A percentile compares a stretch with the other conserved stretches of the same genome.
Evolutionary conservation across 2,329 filamentous ascomycete genomes (phyloP).

Genomic region (Spiromastix sp.): DNA sequence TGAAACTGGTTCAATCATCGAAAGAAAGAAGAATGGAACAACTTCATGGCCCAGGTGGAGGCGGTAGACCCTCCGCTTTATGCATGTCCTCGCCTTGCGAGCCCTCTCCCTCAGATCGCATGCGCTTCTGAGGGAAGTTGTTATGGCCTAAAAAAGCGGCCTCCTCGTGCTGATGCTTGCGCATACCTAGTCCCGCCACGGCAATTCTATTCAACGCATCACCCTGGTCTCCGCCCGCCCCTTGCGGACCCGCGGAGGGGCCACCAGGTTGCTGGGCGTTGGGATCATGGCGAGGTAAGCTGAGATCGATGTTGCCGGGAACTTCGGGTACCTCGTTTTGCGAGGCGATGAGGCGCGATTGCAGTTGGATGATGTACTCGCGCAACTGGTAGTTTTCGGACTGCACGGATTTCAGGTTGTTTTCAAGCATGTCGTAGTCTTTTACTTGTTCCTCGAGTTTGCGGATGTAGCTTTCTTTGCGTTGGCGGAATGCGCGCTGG

Average conservation of each 20-base stretch:
- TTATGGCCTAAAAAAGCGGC: conserved; percentile 21
- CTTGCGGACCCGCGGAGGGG: conserved; percentile 7
- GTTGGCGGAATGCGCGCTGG: conserved; percentile 90
- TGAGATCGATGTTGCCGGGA: conserved; percentile 67
- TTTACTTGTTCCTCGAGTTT: conserved; percentile 91
- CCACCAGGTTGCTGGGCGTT: conserved; percentile 7
- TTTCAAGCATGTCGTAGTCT: conserved; percentile 64
- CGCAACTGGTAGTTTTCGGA: conserved; percentile 81
- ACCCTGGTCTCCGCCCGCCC: conserved; percentile 24
- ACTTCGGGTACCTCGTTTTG: conserved; percentile 77
- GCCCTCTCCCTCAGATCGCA: conserved; percentile 4
- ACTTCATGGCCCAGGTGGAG: too few relatives aligned
- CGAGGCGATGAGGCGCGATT: conserved; percentile 73
- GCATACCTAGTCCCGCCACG: conserved; percentile 33
- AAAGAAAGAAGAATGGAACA: too few relatives aligned
- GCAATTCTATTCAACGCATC: conserved; percentile 34
- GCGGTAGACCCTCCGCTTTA: too few relatives aligned
- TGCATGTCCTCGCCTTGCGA: too few relatives aligned
- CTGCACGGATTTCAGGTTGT: conserved; percentile 69
- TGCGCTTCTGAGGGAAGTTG: conserved; percentile 20
- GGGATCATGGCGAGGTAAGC: conserved; percentile 38
- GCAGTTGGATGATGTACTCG: conserved; percentile 85
- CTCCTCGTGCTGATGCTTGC: conserved; percentile 32
- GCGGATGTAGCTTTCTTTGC: conserved; percentile 97
- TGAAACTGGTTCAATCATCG: too few relatives aligned